Evolutionary conservation across 768 basidiomycete genomes (phyloP).

Genomic region (Tylopilus subfusipes): DNA sequence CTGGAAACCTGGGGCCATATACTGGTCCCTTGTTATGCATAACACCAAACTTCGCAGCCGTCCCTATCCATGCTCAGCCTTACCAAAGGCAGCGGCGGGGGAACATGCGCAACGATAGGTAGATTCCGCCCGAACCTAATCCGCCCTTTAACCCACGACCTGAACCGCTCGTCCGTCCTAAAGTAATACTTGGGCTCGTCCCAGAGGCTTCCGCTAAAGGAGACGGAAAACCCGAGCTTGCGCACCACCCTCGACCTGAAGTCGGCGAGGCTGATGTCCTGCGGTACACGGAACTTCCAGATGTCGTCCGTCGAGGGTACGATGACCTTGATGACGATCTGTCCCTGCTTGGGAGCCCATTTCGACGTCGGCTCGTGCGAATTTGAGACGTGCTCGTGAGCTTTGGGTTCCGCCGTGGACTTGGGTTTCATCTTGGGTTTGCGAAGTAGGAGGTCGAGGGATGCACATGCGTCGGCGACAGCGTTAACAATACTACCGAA

Average conservation of each 20-base stretch:
- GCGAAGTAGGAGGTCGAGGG: slow-evolving; percentile 17
- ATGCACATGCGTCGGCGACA: slow-evolving; percentile 12
- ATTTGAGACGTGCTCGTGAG: not conserved
- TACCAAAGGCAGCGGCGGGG: slow-evolving; percentile 14
- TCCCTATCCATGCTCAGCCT: slow-evolving; percentile 15
- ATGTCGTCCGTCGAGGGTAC: slow-evolving; percentile 39
- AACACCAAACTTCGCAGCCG: slow-evolving; percentile 24
- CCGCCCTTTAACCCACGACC: slow-evolving; percentile 32
- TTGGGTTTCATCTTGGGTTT: slow-evolving; percentile 9
- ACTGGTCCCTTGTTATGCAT: not conserved
- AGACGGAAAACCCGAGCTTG: slow-evolving; percentile 37
- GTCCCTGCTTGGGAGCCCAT: slow-evolving; percentile 34
- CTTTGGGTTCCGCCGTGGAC: not conserved
- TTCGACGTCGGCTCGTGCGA: slow-evolving; percentile 3
- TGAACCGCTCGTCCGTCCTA: slow-evolving; percentile 32
- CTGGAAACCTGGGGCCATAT: not conserved
- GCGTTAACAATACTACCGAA: slow-evolving; percentile 13
- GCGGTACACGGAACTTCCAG: slow-evolving; percentile 37
- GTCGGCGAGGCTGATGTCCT: slow-evolving; percentile 26
- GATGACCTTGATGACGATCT: slow-evolving; percentile 39
- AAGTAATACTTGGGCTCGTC: slow-evolving; percentile 30
- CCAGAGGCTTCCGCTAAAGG: slow-evolving; percentile 32
- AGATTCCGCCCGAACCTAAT: slow-evolving; percentile 35
- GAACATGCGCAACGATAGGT: slow-evolving; percentile 33
- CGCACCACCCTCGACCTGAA: slow-evolving; percentile 31